A percentile compares a stretch with the other conserved stretches of the same genome.
phyloP scores from a whole-genome alignment of 2,329 filamentous ascomycete genomes.

The Paradendryphiella salina region DNA sequence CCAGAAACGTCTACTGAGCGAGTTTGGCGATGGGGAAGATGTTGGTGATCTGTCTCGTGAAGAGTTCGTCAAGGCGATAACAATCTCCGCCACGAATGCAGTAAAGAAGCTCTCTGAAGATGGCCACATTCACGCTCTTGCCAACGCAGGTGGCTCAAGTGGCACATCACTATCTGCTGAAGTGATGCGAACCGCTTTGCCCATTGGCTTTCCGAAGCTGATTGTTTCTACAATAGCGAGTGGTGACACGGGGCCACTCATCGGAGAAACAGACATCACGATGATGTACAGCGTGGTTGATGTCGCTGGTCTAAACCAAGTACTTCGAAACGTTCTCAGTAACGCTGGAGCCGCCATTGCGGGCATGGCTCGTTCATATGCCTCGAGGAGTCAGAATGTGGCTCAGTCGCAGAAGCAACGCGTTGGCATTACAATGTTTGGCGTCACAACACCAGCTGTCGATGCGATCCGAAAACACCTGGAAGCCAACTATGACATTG shows the following conservation, averaged over 20 bases:
- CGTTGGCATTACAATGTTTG: slow-evolving; percentile 73
- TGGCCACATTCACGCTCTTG: slow-evolving; percentile 57
- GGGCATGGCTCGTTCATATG: slow-evolving; percentile 60
- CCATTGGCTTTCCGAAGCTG: slow-evolving; percentile 69
- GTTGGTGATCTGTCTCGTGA: slow-evolving; percentile 53
- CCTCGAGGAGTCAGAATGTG: slow-evolving; percentile 1
- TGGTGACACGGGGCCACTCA: slow-evolving; percentile 65
- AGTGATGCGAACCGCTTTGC: slow-evolving; percentile 63
- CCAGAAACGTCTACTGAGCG: slow-evolving; percentile 49
- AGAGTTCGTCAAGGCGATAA: slow-evolving; percentile 62
- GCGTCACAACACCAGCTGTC: slow-evolving; percentile 70
- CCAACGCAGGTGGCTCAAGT: slow-evolving; percentile 65
- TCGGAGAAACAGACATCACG: slow-evolving; percentile 69
- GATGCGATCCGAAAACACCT: slow-evolving; percentile 59
- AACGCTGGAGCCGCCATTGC: slow-evolving; percentile 66
- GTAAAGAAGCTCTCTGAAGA: slow-evolving; percentile 49
- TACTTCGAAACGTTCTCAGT: slow-evolving; percentile 60
- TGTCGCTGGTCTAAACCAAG: slow-evolving; percentile 65
- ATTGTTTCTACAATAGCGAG: slow-evolving; percentile 72
- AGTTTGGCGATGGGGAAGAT: slow-evolving; percentile 32
- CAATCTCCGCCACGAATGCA: slow-evolving; percentile 50
- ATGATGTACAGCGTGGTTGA: slow-evolving; percentile 75
- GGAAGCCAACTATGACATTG: slow-evolving; percentile 47
- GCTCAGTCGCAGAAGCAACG: slow-evolving; percentile 46
- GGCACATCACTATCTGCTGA: slow-evolving; percentile 64